Conservation (phyloP, 169 alveolate species). For the Plasmodium coatneyi region DNA sequence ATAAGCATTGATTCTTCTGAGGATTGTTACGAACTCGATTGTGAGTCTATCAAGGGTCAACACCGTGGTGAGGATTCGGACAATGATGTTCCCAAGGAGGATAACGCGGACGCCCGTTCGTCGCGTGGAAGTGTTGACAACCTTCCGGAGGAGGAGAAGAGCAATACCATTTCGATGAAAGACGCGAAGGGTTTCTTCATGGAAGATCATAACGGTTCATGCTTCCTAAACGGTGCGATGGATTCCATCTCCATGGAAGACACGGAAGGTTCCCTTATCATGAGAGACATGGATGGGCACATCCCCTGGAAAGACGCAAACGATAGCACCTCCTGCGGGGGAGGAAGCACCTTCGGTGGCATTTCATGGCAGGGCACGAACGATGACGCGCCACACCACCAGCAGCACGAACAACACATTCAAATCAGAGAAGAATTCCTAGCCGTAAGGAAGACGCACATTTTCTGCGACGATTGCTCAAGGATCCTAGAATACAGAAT, state of each 20-base stretch:
- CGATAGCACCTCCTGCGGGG: not conserved
- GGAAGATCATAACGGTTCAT: not conserved
- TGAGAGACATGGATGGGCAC: not conserved
- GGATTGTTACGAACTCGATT: not conserved
- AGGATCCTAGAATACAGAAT: constrained; percentile 25
- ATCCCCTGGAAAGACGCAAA: not conserved
- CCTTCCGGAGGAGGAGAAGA: not conserved
- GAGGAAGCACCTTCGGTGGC: not conserved
- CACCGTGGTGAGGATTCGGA: not conserved
- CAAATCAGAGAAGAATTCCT: constrained; percentile 13
- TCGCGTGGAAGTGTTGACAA: not conserved
- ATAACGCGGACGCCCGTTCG: not conserved
- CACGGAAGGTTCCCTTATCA: not conserved
- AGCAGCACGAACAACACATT: not conserved
- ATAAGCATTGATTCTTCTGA: not conserved
- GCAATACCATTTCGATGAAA: not conserved
- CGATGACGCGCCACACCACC: not conserved
- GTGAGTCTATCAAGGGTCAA: not conserved
- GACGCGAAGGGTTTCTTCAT: not conserved
- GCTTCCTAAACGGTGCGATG: not conserved
- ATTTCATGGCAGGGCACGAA: not conserved
- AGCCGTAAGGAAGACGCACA: constrained; percentile 44
- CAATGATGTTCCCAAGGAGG: not conserved
- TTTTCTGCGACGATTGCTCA: constrained; percentile 49
- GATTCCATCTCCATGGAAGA: not conserved